phyloP scores from a whole-genome alignment of 2,329 filamentous ascomycete species.

The Botryotinia calthae region DNA sequence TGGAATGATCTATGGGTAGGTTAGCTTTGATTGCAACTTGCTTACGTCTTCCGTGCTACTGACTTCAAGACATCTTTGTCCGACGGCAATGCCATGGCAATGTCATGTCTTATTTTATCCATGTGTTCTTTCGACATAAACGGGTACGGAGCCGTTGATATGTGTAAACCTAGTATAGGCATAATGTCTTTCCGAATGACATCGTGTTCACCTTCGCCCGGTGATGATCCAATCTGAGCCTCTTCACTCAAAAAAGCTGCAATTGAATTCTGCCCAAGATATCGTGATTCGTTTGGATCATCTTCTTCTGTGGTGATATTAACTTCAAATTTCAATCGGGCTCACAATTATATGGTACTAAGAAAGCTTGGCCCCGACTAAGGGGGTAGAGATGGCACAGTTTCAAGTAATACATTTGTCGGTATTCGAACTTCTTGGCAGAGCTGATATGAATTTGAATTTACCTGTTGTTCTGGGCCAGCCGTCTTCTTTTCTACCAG shows the following conservation, averaged over 20 bases:
- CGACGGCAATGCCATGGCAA: slow-evolving; percentile 59
- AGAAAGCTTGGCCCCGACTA: background rate
- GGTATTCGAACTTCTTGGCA: background rate
- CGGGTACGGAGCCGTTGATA: slow-evolving; percentile 60
- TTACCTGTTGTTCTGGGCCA: slow-evolving; percentile 39
- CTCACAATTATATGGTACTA: background rate
- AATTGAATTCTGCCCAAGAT: slow-evolving; percentile 66
- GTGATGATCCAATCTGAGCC: slow-evolving; percentile 47
- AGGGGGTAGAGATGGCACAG: background rate
- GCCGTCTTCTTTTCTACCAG: slow-evolving; percentile 33
- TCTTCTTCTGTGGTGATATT: slow-evolving; percentile 45
- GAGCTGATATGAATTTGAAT: slow-evolving; percentile 8
- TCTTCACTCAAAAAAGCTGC: slow-evolving; percentile 64
- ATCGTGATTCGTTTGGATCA: slow-evolving; percentile 56
- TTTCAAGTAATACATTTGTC: background rate
- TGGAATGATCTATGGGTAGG: slow-evolving; percentile 52
- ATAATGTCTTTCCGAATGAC: slow-evolving; percentile 62
- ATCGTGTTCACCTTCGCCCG: slow-evolving; percentile 47
- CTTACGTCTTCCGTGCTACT: slow-evolving; percentile 33
- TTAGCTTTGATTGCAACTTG: slow-evolving; percentile 9
- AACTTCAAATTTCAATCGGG: slow-evolving; percentile 17
- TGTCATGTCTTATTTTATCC: slow-evolving; percentile 58
- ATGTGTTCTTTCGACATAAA: slow-evolving; percentile 64
- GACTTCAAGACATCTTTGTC: slow-evolving; percentile 67
- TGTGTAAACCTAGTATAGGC: slow-evolving; percentile 63